A percentile compares a stretch with the other conserved stretches of the same genome.
Conservation (phyloP, 2,329 filamentous ascomycete genomes). For the Pseudohalonectria lignicola region DNA sequence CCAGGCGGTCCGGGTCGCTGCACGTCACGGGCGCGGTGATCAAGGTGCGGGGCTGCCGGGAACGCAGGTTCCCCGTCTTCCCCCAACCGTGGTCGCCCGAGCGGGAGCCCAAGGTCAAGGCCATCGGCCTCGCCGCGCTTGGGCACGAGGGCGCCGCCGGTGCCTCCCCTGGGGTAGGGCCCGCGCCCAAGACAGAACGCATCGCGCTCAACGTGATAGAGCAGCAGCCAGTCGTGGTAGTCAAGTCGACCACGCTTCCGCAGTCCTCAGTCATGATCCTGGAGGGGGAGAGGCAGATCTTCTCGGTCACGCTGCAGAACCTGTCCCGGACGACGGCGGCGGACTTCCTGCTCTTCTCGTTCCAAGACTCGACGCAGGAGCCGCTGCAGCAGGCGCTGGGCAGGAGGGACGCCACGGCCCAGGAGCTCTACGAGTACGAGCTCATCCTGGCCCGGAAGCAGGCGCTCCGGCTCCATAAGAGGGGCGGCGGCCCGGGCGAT, state of each 20-base stretch:
- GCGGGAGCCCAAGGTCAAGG: slow-evolving; percentile 63
- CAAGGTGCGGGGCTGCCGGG: slow-evolving; percentile 70
- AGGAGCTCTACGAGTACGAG: slow-evolving; percentile 80
- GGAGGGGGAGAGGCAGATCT: slow-evolving; percentile 72
- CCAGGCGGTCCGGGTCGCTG: slow-evolving; percentile 55
- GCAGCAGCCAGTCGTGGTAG: slow-evolving; percentile 63
- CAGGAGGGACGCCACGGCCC: slow-evolving; percentile 65
- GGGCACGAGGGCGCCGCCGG: slow-evolving; percentile 20
- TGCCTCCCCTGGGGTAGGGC: slow-evolving; percentile 19
- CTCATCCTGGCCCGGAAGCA: slow-evolving; percentile 66
- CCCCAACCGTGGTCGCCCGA: slow-evolving; percentile 63
- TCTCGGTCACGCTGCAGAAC: slow-evolving; percentile 74
- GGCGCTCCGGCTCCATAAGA: slow-evolving; percentile 46
- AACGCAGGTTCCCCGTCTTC: slow-evolving; percentile 78
- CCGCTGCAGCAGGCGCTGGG: slow-evolving; percentile 64
- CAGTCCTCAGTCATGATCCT: slow-evolving; percentile 87
- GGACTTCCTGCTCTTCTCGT: slow-evolving; percentile 78
- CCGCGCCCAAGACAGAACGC: slow-evolving; percentile 33
- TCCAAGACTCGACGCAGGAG: slow-evolving; percentile 76
- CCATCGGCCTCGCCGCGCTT: slow-evolving; percentile 53
- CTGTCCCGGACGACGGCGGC: slow-evolving; percentile 58
- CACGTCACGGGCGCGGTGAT: slow-evolving; percentile 69
- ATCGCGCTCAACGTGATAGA: slow-evolving; percentile 66
- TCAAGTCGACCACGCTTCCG: slow-evolving; percentile 66
- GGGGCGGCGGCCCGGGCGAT: slow-evolving; percentile 3